Conservation (phyloP, 352 stramenopile genomes). For the Phytophthora agathidicida region DNA sequence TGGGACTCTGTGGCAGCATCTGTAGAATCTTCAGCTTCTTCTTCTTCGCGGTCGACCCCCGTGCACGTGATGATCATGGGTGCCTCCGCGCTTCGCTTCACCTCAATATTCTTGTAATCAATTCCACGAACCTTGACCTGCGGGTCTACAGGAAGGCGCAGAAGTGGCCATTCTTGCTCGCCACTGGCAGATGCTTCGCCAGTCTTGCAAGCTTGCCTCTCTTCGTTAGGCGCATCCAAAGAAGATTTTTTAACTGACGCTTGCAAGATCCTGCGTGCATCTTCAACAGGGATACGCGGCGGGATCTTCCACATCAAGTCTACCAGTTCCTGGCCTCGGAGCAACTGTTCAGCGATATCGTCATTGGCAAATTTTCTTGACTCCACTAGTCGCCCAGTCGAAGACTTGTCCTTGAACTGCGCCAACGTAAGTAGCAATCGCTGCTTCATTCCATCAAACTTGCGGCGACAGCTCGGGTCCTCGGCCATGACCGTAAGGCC, state of each 20-base stretch:
- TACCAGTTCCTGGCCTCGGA: conserved; percentile 84
- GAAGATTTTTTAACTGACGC: conserved; percentile 55
- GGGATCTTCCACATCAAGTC: conserved; percentile 86
- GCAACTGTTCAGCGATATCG: conserved; percentile 78
- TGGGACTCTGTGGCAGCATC: conserved; percentile 35
- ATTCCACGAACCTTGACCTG: conserved; percentile 74
- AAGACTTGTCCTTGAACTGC: conserved; percentile 68
- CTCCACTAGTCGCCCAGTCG: conserved; percentile 40
- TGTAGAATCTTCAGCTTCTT: conserved; percentile 50
- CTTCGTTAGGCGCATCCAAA: conserved; percentile 32
- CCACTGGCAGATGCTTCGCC: background rate
- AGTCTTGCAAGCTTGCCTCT: background rate
- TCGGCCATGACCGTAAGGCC: conserved; percentile 84
- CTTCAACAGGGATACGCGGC: conserved; percentile 65
- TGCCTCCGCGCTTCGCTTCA: conserved; percentile 84
- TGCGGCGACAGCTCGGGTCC: conserved; percentile 73
- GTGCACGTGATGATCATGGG: conserved; percentile 84
- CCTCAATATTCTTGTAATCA: conserved; percentile 74
- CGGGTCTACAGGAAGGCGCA: conserved; percentile 79
- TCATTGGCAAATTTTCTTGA: conserved; percentile 40
- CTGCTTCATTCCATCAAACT: conserved; percentile 85
- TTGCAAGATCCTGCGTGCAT: conserved; percentile 59
- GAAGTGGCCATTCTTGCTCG: conserved; percentile 27
- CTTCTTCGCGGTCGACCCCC: conserved; percentile 75
- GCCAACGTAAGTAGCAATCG: conserved; percentile 73